Evolutionary conservation across 2,329 filamentous ascomycete genomes (phyloP).

Genomic region (Arachnomyces sp.): DNA sequence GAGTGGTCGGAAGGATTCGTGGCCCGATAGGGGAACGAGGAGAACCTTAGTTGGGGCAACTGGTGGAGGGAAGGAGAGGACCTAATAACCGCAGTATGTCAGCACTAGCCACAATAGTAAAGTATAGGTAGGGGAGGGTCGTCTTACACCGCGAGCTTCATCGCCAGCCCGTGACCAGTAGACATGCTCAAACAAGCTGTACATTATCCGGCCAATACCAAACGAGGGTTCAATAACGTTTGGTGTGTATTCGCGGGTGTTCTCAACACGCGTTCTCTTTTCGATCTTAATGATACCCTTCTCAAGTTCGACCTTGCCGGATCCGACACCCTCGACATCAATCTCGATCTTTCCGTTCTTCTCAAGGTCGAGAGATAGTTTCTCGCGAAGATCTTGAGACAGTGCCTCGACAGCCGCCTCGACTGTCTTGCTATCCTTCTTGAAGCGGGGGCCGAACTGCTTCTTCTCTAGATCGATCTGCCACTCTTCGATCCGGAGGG

Average conservation of each 20-base stretch:
- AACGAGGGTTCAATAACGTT: constrained; percentile 98
- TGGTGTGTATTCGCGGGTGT: constrained; percentile 82
- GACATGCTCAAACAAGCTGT: constrained; percentile 84
- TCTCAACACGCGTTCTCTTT: constrained; percentile 72
- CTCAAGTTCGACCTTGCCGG: constrained; percentile 68
- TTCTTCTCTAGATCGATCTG: constrained; percentile 84
- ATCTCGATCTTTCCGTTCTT: constrained; percentile 67
- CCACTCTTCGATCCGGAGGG: constrained; percentile 76
- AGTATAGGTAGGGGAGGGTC: constrained; percentile 1
- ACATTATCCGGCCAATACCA: constrained; percentile 89
- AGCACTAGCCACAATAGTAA: constrained; percentile 6
- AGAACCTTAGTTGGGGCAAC: constrained; percentile 94
- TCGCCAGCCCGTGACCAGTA: constrained; percentile 87
- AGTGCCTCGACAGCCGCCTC: constrained; percentile 69
- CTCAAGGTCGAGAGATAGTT: constrained; percentile 64
- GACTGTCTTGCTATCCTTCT: constrained; percentile 83
- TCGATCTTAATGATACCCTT: constrained; percentile 77
- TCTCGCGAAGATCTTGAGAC: constrained; percentile 72
- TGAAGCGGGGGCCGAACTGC: constrained; percentile 90
- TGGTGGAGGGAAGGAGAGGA: constrained; percentile 64
- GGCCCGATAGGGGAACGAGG: constrained; percentile 77
- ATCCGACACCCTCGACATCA: constrained; percentile 58
- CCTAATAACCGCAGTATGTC: constrained; percentile 31
- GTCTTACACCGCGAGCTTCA: constrained; percentile 75
- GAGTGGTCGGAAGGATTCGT: constrained; percentile 71